phyloP scores from a whole-genome alignment of 2,329 filamentous ascomycete species.

The Capronia americana region DNA sequence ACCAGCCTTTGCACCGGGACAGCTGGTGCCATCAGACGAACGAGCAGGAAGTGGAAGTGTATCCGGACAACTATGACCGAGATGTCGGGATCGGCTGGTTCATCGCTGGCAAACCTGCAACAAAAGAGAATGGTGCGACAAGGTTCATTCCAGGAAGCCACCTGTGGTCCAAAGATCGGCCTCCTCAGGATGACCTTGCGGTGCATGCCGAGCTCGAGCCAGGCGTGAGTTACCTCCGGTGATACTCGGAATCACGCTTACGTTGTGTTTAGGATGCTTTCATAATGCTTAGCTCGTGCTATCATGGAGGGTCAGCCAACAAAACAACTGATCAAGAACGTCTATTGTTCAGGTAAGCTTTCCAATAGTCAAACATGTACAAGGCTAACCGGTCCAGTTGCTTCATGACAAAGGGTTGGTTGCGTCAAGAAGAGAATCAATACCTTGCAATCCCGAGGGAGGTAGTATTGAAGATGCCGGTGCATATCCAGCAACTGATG shows the following conservation, averaged over 20 bases:
- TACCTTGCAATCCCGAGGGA: slow-evolving; percentile 39
- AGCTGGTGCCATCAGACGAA: slow-evolving; percentile 47
- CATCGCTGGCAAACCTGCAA: slow-evolving; percentile 39
- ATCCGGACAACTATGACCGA: slow-evolving; percentile 30
- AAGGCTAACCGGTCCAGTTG: slow-evolving; percentile 13
- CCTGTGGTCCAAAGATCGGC: slow-evolving; percentile 37
- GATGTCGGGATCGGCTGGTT: slow-evolving; percentile 40
- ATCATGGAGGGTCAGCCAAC: slow-evolving; percentile 46
- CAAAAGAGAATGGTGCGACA: slow-evolving; percentile 44
- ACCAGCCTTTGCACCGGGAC: slow-evolving; percentile 47
- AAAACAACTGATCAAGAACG: slow-evolving; percentile 39
- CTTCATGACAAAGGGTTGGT: slow-evolving; percentile 39
- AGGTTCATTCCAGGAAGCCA: slow-evolving; percentile 43
- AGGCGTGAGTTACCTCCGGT: slow-evolving; percentile 34
- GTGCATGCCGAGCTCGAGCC: slow-evolving; percentile 44
- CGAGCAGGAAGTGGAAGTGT: slow-evolving; percentile 26
- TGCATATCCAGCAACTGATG: slow-evolving; percentile 37
- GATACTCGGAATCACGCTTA: background rate
- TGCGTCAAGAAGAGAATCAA: slow-evolving; percentile 40
- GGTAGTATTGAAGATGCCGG: slow-evolving; percentile 34
- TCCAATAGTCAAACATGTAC: background rate
- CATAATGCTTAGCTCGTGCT: slow-evolving; percentile 47
- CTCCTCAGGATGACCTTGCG: slow-evolving; percentile 29
- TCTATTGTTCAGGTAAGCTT: slow-evolving; percentile 35
- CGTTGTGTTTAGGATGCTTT: slow-evolving; percentile 42